A percentile compares a stretch with the other conserved stretches of the same genome.
Conservation (phyloP, 2,329 filamentous ascomycete genomes). For the Aspergillus bombycis region DNA sequence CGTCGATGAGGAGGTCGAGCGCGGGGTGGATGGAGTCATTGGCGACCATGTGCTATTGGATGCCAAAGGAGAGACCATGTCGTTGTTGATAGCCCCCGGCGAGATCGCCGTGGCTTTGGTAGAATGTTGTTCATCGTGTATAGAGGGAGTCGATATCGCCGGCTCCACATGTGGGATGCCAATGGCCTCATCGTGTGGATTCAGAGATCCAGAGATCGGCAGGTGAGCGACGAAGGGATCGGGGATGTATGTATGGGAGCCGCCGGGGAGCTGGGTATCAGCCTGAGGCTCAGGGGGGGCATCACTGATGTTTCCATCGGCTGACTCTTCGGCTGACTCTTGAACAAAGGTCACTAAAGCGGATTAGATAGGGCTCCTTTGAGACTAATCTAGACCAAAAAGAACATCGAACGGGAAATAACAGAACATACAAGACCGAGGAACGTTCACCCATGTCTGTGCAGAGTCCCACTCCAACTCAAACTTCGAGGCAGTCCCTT, state of each 20-base stretch:
- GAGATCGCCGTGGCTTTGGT: conserved; percentile 19
- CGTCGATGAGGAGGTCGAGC: conserved; percentile 11
- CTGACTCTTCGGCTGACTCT: conserved; percentile 24
- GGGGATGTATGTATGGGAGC: not conserved
- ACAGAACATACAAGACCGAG: conserved; percentile 27
- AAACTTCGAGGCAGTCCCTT: conserved; percentile 29
- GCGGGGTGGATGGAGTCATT: conserved; percentile 18
- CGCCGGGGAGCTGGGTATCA: not conserved
- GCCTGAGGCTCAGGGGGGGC: conserved; percentile 3
- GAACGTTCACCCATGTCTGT: conserved; percentile 38
- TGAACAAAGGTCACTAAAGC: conserved; percentile 32
- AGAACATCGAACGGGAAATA: not conserved
- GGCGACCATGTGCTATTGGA: conserved; percentile 21
- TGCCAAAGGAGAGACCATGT: conserved; percentile 16
- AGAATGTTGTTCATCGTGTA: conserved; percentile 10
- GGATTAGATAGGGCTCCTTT: not conserved
- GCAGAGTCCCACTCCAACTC: conserved; percentile 35
- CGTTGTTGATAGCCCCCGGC: conserved; percentile 7
- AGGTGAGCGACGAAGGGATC: not conserved
- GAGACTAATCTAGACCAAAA: not conserved
- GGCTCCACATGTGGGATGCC: conserved; percentile 1
- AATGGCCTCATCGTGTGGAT: not conserved
- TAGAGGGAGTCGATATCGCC: conserved; percentile 5
- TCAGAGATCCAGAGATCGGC: conserved; percentile 3
- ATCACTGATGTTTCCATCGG: conserved; percentile 10